Evolutionary conservation across 2,329 filamentous ascomycete species (phyloP).

Genomic region (Emericellopsis atlantica): DNA sequence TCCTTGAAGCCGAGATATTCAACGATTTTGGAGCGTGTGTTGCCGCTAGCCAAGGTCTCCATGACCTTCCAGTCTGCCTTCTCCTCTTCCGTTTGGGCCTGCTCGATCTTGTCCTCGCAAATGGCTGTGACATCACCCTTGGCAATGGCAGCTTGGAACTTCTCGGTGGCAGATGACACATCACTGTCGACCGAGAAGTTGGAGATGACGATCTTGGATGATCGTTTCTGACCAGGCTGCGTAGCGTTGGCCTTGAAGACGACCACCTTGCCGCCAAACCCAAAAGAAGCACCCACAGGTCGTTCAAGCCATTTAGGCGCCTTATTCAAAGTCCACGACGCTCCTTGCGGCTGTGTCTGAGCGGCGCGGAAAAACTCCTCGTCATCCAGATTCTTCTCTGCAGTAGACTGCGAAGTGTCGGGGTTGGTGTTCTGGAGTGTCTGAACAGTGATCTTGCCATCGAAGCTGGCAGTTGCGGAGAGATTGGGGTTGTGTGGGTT

Average conservation of each 20-base stretch:
- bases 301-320: conserved; percentile 85
- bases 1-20: conserved; percentile 82
- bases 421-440: conserved; percentile 89
- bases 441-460: conserved; percentile 89
- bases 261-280: conserved; percentile 88
- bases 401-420: conserved; percentile 52
- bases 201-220: conserved; percentile 72
- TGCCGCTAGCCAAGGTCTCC: conserved; percentile 72
- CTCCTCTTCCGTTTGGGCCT: conserved; percentile 75
- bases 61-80: conserved; percentile 95
- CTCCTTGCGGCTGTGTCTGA: conserved; percentile 80
- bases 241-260: conserved; percentile 50
- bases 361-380: conserved; percentile 96
- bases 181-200: conserved; percentile 82
- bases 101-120: conserved; percentile 64
- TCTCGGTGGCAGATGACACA: conserved; percentile 71
- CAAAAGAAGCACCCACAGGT: conserved; percentile 79
- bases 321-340: conserved; percentile 74
- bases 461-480: conserved; percentile 90
- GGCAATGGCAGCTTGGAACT: conserved; percentile 73
- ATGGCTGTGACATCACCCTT: conserved; percentile 66
- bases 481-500: conserved; percentile 87
- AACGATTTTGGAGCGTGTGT: conserved; percentile 74
- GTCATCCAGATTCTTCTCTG: conserved; percentile 63
- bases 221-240: conserved; percentile 48